These are phyloP conservation scores for Prototheca stagnorum DNA, from an alignment of 163 green algal genomes.

Conservation along the genomic window DNA sequence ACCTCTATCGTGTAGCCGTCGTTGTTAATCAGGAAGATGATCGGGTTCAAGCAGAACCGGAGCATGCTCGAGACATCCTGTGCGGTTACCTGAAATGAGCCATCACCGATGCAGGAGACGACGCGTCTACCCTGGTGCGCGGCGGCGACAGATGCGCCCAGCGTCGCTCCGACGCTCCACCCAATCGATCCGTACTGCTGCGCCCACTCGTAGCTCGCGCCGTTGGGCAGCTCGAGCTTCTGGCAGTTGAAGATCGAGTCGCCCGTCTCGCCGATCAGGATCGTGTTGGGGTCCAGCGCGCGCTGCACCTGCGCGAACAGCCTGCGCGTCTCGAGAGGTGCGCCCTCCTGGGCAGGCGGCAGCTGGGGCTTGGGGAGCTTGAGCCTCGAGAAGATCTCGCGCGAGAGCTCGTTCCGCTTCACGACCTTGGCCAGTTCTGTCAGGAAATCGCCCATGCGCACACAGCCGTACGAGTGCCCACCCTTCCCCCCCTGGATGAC, in stretches of 20 bases:
- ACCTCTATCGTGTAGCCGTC: constrained; percentile 37
- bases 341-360: neutral
- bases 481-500: constrained; percentile 28
- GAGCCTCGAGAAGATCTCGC: constrained; percentile 43
- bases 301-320: constrained; percentile 53
- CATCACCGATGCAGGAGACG: constrained; percentile 60
- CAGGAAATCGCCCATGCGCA: constrained; percentile 47
- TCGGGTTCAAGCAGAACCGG: constrained; percentile 34
- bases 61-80: constrained; percentile 71
- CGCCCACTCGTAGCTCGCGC: constrained; percentile 48
- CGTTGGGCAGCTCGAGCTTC: constrained; percentile 50
- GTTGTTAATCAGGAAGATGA: constrained; percentile 82
- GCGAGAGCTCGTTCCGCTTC: constrained; percentile 25
- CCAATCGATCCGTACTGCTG: constrained; percentile 66
- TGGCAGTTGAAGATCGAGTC: constrained; percentile 65
- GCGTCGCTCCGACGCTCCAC: constrained; percentile 49
- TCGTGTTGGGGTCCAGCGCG: constrained; percentile 30
- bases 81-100: constrained; percentile 41
- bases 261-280: constrained; percentile 46
- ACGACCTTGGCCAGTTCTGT: constrained; percentile 22
- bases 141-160: constrained; percentile 31
- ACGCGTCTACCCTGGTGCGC: constrained; percentile 23
- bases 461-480: constrained; percentile 37
- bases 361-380: constrained; percentile 19
- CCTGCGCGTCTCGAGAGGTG: constrained; percentile 33